Conservation (phyloP, 2,329 filamentous ascomycete species). For the Talaromyces sp. region DNA sequence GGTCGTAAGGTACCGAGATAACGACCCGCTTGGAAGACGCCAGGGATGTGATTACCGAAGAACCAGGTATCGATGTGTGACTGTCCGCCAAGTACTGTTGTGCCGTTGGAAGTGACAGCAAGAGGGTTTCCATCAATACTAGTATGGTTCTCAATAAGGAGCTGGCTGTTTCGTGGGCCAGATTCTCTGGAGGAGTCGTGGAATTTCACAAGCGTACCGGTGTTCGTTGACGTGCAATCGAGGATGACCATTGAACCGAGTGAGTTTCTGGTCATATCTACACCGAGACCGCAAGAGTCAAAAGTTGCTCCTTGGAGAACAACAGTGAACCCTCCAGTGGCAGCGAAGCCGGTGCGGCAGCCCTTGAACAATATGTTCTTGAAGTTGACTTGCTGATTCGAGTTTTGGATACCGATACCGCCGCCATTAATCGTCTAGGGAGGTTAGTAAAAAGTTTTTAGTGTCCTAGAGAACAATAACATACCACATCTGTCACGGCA, state of each 20-base stretch:
- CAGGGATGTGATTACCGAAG: conserved; percentile 24
- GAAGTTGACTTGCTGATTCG: conserved; percentile 29
- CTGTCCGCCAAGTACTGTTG: conserved; percentile 15
- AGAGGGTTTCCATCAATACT: conserved; percentile 16
- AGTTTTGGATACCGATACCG: conserved; percentile 24
- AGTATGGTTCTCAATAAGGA: conserved; percentile 25
- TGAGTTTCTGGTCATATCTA: conserved; percentile 10
- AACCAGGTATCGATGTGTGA: conserved; percentile 23
- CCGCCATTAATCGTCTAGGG: conserved; percentile 20
- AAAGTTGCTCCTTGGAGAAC: conserved; percentile 18
- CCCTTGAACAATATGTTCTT: conserved; percentile 54
- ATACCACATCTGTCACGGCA: conserved; percentile 21
- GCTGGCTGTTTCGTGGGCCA: conserved; percentile 23
- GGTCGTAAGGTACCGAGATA: conserved; percentile 2
- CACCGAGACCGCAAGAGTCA: conserved; percentile 14
- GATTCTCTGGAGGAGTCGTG: conserved; percentile 19
- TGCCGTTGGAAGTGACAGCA: conserved; percentile 20
- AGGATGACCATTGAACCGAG: conserved; percentile 15
- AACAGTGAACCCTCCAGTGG: conserved; percentile 28
- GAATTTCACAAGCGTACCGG: conserved; percentile 11
- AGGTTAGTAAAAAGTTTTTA: not conserved
- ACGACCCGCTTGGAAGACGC: conserved; percentile 1
- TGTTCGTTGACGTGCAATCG: conserved; percentile 13
- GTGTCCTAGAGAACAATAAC: not conserved
- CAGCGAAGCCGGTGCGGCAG: conserved; percentile 49